phyloP scores from a whole-genome alignment of 495 filamentous ascomycete genomes.

The Aspergillus homomorphus region DNA sequence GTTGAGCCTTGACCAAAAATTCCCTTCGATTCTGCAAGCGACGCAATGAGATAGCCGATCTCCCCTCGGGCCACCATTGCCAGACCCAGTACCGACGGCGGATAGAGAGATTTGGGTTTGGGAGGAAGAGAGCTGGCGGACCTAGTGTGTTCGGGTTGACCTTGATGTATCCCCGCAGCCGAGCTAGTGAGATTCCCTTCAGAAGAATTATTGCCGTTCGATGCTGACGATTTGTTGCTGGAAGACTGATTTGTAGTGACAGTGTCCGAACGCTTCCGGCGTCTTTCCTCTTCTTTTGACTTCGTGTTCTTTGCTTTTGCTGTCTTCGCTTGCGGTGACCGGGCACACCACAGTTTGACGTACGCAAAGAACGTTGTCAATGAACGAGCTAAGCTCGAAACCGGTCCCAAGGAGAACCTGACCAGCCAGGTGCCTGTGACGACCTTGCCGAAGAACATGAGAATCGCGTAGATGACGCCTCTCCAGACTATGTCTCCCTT shows the following conservation, averaged over 20 bases:
- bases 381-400: slow-evolving; percentile 8
- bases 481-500: slow-evolving; percentile 61
- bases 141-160: not conserved
- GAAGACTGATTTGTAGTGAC: not conserved
- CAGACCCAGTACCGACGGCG: slow-evolving; percentile 53
- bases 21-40: slow-evolving; percentile 58
- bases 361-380: slow-evolving; percentile 10
- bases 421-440: slow-evolving; percentile 64
- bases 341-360: slow-evolving; percentile 11
- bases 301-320: slow-evolving; percentile 1
- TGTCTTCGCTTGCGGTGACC: not conserved
- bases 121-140: slow-evolving; percentile 16
- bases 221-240: not conserved
- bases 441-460: slow-evolving; percentile 68
- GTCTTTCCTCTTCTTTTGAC: not conserved
- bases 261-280: not conserved
- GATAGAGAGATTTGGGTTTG: slow-evolving; percentile 56
- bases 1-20: slow-evolving; percentile 42
- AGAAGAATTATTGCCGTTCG: not conserved
- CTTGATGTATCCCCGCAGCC: not conserved
- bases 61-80: slow-evolving; percentile 78
- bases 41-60: slow-evolving; percentile 74
- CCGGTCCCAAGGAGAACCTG: slow-evolving; percentile 32
- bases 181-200: not conserved
- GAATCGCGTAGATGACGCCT: slow-evolving; percentile 64